Conservation (phyloP, 1,284 basidiomycete species). For the Ustilago tritici region DNA sequence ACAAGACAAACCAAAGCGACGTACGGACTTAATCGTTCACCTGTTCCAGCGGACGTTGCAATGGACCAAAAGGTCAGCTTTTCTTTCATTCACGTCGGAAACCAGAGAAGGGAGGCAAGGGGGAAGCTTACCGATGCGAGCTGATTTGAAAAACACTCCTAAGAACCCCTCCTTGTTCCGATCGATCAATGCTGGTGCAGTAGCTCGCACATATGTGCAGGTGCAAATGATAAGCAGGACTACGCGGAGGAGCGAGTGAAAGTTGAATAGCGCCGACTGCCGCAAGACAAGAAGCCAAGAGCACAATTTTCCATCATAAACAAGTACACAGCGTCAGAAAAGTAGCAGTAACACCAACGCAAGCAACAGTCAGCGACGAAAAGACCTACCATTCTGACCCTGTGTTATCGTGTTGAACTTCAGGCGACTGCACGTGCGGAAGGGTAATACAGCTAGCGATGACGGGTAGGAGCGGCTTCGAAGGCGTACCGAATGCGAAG, state of each 20-base stretch:
- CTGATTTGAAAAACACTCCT: slow-evolving; percentile 67
- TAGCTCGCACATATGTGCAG: slow-evolving; percentile 92
- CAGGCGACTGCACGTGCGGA: too few species aligned
- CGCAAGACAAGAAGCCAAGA: too few species aligned
- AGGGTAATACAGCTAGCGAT: too few species aligned
- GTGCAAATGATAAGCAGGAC: slow-evolving; percentile 95
- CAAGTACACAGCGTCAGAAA: too few species aligned
- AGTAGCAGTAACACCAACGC: too few species aligned
- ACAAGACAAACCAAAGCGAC: slow-evolving; percentile 66
- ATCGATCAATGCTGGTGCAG: slow-evolving; percentile 89
- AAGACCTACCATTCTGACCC: slow-evolving; percentile 1
- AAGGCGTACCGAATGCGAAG: neutral
- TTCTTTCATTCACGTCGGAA: neutral
- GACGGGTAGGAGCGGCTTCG: too few species aligned
- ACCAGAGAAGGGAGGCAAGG: neutral
- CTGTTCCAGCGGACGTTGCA: slow-evolving; percentile 23
- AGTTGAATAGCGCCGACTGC: slow-evolving; percentile 97
- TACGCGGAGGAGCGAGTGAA: slow-evolving; percentile 92
- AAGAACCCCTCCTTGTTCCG: slow-evolving; percentile 85
- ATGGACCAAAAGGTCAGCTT: neutral
- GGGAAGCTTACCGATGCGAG: slow-evolving; percentile 62
- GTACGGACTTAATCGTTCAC: slow-evolving; percentile 67
- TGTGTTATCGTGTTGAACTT: too few species aligned
- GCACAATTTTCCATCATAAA: too few species aligned
- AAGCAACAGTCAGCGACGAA: too few species aligned